Conservation (phyloP, 805 yeast species). For the Candida vaughaniae region DNA sequence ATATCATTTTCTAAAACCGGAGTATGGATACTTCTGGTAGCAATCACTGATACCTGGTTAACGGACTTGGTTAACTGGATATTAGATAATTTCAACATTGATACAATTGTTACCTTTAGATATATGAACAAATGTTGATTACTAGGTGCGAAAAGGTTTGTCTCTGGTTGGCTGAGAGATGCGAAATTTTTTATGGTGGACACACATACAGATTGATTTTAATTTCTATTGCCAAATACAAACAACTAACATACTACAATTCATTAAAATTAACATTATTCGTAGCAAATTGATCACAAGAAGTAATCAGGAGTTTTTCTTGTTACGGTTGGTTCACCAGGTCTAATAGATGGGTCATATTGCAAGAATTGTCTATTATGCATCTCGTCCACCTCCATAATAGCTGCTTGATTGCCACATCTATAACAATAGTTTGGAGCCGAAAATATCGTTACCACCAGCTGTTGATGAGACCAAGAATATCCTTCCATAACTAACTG, state of each 20-base stretch:
- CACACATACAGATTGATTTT: conserved; percentile 8
- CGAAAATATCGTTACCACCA: conserved; percentile 88
- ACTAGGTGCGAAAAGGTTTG: conserved; percentile 10
- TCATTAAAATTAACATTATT: conserved; percentile 3
- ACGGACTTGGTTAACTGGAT: conserved; percentile 1
- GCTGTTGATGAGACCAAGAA: conserved; percentile 91
- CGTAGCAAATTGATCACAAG: conserved; percentile 31
- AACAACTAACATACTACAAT: conserved; percentile 3
- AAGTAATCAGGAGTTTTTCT: conserved; percentile 97
- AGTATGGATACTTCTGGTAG: conserved; percentile 36
- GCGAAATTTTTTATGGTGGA: conserved; percentile 9
- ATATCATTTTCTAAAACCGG: conserved; percentile 54
- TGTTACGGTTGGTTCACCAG: conserved; percentile 96
- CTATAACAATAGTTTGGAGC: conserved; percentile 97
- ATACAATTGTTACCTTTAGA: no score
- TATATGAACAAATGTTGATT: no score
- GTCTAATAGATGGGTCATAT: conserved; percentile 94
- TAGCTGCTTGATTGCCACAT: conserved; percentile 97
- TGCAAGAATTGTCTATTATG: conserved; percentile 89
- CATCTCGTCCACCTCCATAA: conserved; percentile 96
- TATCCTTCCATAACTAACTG: conserved; percentile 98
- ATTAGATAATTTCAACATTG: no score
- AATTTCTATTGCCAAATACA: conserved; percentile 5
- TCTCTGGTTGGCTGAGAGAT: conserved; percentile 31
- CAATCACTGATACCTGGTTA: no score